Percentiles rank a stretch among this genome's conserved stretches.
Conservation (phyloP, 2,329 filamentous ascomycete genomes). For the Paradendryphiella salina region DNA sequence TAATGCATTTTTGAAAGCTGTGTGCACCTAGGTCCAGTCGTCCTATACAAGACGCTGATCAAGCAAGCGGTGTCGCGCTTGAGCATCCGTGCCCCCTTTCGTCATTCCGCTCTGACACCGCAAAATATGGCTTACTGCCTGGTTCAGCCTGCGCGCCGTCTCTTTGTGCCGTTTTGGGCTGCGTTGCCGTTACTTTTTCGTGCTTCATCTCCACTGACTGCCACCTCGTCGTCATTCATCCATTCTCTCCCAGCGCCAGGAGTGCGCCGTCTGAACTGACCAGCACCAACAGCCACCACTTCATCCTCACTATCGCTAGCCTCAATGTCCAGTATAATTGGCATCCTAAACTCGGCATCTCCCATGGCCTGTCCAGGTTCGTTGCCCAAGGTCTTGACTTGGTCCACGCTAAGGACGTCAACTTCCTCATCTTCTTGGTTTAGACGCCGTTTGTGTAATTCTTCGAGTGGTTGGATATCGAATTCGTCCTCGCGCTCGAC, state of each 20-base stretch:
- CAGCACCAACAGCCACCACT: conserved; percentile 66
- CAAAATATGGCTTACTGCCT: too few species aligned
- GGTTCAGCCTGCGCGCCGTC: conserved; percentile 37
- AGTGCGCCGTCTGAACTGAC: conserved; percentile 86
- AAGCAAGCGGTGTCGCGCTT: too few species aligned
- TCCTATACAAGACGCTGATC: too few species aligned
- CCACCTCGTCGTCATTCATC: conserved; percentile 60
- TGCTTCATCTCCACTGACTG: conserved; percentile 42
- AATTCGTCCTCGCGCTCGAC: conserved; percentile 96
- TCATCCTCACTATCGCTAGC: conserved; percentile 97
- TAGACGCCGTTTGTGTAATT: conserved; percentile 86
- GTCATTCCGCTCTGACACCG: too few species aligned
- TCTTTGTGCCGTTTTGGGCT: conserved; percentile 42
- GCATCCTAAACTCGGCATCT: conserved; percentile 76
- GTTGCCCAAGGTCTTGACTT: conserved; percentile 56
- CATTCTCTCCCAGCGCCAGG: conserved; percentile 72
- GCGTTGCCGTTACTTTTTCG: conserved; percentile 39
- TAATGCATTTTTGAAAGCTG: too few species aligned
- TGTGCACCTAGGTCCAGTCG: too few species aligned
- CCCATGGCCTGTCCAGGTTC: conserved; percentile 52
- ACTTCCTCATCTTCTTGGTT: conserved; percentile 93
- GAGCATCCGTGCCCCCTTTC: too few species aligned
- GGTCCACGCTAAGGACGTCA: conserved; percentile 80
- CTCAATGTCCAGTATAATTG: conserved; percentile 87
- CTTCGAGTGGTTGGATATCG: conserved; percentile 93